A percentile compares a stretch with the other conserved stretches of the same genome.
Evolutionary conservation across 352 stramenopile species (phyloP).

Genomic region (Globisporangium heterothallicum): DNA sequence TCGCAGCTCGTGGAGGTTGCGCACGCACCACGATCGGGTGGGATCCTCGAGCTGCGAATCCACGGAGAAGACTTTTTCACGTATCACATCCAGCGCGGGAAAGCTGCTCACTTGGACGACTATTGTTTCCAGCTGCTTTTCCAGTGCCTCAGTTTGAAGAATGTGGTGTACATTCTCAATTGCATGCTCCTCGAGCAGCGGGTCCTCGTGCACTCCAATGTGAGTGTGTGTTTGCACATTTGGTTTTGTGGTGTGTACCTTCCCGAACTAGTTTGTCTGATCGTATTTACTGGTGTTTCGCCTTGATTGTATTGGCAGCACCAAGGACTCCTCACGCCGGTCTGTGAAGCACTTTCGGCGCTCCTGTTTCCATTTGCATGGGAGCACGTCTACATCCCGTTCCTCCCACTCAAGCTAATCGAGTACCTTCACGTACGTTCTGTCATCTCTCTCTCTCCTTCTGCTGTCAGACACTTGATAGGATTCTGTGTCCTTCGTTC

Average conservation of each 20-base stretch:
- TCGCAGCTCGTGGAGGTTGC: constrained; percentile 28
- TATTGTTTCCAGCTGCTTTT: constrained; percentile 80
- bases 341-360: constrained; percentile 73
- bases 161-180: constrained; percentile 78
- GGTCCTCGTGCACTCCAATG: constrained; percentile 74
- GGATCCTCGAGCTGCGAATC: constrained; percentile 31
- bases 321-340: constrained; percentile 57
- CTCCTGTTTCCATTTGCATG: constrained; percentile 81
- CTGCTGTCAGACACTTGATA: not conserved
- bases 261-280: constrained; percentile 2
- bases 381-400: constrained; percentile 85
- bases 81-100: constrained; percentile 59
- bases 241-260: not conserved
- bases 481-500: not conserved
- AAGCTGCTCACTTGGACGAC: constrained; percentile 60
- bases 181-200: constrained; percentile 82
- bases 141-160: constrained; percentile 72
- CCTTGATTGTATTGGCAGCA: constrained; percentile 37
- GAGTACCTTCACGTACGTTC: constrained; percentile 68
- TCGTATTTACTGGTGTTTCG: too few relatives aligned
- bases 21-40: constrained; percentile 24
- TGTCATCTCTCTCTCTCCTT: not conserved
- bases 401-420: constrained; percentile 75
- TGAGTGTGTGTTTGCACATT: constrained; percentile 17
- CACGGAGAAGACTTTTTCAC: constrained; percentile 35